A percentile compares a stretch with the other conserved stretches of the same genome.
Conservation (phyloP, 495 filamentous ascomycete species). For the Podospora anserina region DNA sequence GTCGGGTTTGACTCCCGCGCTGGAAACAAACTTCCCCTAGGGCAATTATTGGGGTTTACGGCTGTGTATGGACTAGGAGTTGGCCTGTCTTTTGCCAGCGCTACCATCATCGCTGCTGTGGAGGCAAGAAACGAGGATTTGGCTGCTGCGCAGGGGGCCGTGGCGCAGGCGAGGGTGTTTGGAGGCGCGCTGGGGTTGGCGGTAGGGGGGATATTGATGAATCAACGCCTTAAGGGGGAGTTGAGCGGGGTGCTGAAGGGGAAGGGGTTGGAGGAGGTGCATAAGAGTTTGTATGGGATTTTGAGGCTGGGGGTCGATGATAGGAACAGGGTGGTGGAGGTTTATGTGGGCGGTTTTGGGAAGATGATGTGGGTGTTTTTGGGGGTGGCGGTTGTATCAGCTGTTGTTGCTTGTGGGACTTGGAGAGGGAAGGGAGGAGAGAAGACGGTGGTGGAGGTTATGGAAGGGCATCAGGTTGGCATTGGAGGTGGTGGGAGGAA, state of each 20-base stretch:
- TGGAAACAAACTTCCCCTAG: slow-evolving; percentile 19
- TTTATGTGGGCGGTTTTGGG: neutral
- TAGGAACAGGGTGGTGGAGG: neutral
- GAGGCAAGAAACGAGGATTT: slow-evolving; percentile 45
- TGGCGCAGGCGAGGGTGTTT: slow-evolving; percentile 56
- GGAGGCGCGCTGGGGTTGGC: slow-evolving; percentile 56
- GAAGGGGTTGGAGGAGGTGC: neutral
- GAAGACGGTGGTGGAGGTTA: neutral
- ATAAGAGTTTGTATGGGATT: neutral
- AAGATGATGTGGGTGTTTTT: neutral
- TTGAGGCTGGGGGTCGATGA: neutral
- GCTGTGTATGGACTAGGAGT: slow-evolving; percentile 55
- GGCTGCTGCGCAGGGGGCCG: slow-evolving; percentile 53
- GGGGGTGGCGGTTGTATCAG: neutral
- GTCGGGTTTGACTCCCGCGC: slow-evolving; percentile 27
- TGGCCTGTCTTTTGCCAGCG: slow-evolving; percentile 48
- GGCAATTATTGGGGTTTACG: slow-evolving; percentile 49
- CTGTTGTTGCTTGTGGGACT: neutral
- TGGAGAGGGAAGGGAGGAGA: neutral
- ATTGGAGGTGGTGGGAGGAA: neutral
- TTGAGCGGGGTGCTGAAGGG: neutral
- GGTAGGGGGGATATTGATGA: neutral
- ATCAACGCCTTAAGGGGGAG: neutral
- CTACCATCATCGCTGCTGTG: slow-evolving; percentile 51
- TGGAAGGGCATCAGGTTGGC: neutral